Evolutionary conservation across 208 protist genomes (phyloP), one percentile per base, ranked within the genome.

Genomic region (Acanthamoeba castellanii): DNA sequence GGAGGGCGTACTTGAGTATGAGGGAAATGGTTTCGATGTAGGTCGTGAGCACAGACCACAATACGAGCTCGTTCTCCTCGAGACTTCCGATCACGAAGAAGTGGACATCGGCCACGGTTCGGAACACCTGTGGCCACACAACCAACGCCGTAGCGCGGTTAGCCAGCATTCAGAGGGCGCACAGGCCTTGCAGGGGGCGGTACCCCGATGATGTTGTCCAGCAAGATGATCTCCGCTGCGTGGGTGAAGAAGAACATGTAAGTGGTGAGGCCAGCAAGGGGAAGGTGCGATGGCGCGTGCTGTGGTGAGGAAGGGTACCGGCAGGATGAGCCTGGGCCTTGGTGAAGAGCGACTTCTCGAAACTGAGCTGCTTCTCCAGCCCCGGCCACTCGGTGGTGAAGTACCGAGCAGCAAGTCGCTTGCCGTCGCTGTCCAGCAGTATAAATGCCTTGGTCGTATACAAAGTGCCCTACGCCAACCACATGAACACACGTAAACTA

Each of bases 1-100:
- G 11, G 16, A 2, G 20, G 16, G 20, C 52, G 16, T 70, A 45
- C 32, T 66, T 32, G 32, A 95, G 72, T 30, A 95, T 34, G 47
- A 92, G 47, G 32, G 45, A 81, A 27, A 95, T 57, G 27, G 92
- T 72, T 1, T 95, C 92, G 64, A 45, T 47, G 42, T 42, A 50
- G 14, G 92, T 18, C 9, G 72, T 92, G 16, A 95, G n/a, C 76
- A 90, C 92, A 9, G 76, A 92, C 37, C 22, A 37, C 8, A 95
- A 82, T 0, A 95, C 42, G 11, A 95, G 92, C 72, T 95, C 92
- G 42, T 95, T 95, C 74, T 95, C 92, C 4, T 95, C 92, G 18
- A 70, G 30, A 50, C 57, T 66, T 0, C 92, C 92, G 20, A 92
- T 57, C 13, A 95, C 78, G 47, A 57, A 95, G 55, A 95, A 81